Base-by-base conservation (phyloP, 257 asterid genomes). In the Solanum etuberosum region DNA sequence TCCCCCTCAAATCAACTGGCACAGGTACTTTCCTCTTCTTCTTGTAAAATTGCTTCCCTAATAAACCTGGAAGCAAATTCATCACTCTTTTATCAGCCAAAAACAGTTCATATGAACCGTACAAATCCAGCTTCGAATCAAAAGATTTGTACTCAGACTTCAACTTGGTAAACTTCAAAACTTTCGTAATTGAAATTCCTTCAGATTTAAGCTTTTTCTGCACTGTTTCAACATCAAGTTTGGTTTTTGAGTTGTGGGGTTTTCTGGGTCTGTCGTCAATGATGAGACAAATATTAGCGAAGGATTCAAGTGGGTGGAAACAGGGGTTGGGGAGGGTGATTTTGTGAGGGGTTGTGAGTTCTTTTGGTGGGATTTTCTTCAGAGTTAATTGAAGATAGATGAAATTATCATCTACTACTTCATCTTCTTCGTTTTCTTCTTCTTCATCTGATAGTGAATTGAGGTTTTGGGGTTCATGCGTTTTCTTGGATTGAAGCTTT, bases 21-120 rank as follows among this genome's bases (percentile, higher is more conserved):
- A 93, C 91, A 32, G 96, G 95, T 38, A 95, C 89, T 80, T 92
- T 95, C 68, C 89, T 93, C 95, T 90, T 96, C 88, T 94, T 95
- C 88, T 88, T 93, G 88, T 93, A 96, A 87, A 96, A 96, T 16
- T 92, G 93, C 93, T 91, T 95, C 77, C 99, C 99, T 86, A 96
- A 71, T 38, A 92, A 90, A 87, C 48, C 84, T 0, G 97, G 95
- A 77, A 96, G 97, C 88, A 92, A 40, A 25, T 91, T 90, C 11
- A 85, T 85, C 29, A 91, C 92, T 48, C 88, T 86, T 68, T 85
- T 88, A 57, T 88, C 91, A 7, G 96, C 96, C 9, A 95, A 86
- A 87, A 96, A 93, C 90, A 91, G 67, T 9, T 95, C 98, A 90
- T 90, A 92, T 0, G 95, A 92, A 32, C 91, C 91, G 86, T 83